These are phyloP conservation scores for Mortierella sp. DNA, from an alignment of 371 early-diverging fungal genomes.

Conservation along the genomic window DNA sequence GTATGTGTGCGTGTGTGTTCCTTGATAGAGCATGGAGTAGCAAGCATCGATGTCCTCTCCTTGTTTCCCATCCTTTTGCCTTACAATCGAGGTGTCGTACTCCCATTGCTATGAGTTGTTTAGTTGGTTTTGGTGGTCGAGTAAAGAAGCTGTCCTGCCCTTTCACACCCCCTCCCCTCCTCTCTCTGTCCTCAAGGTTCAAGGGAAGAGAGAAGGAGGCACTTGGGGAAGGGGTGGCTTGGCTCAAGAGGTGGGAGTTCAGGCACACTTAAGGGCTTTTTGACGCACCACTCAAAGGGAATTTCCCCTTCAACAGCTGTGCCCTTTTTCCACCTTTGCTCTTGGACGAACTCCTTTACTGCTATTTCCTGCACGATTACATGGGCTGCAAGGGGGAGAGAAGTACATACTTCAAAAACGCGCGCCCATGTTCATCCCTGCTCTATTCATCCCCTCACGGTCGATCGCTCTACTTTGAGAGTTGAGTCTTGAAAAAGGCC, in stretches of 20 bases:
- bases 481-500: background rate
- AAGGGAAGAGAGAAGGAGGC: background rate
- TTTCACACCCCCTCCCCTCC: background rate
- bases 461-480: background rate
- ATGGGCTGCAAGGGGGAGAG: background rate
- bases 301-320: no score
- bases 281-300: no score
- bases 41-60: background rate
- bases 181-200: background rate
- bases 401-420: background rate
- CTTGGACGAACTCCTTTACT: background rate
- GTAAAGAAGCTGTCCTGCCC: background rate
- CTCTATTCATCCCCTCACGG: background rate
- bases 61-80: background rate
- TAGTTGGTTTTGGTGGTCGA: background rate
- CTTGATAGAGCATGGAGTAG: background rate
- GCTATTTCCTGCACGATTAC: conserved; percentile 3
- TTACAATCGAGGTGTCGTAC: conserved; percentile 76
- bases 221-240: background rate
- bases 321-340: background rate
- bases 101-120: conserved; percentile 58
- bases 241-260: background rate
- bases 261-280: conserved; percentile 13
- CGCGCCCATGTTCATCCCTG: background rate
- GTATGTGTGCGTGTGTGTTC: background rate